These are phyloP conservation scores for Apiospora koreana DNA, from an alignment of 2,329 filamentous ascomycete species.

Conservation along the genomic window DNA sequence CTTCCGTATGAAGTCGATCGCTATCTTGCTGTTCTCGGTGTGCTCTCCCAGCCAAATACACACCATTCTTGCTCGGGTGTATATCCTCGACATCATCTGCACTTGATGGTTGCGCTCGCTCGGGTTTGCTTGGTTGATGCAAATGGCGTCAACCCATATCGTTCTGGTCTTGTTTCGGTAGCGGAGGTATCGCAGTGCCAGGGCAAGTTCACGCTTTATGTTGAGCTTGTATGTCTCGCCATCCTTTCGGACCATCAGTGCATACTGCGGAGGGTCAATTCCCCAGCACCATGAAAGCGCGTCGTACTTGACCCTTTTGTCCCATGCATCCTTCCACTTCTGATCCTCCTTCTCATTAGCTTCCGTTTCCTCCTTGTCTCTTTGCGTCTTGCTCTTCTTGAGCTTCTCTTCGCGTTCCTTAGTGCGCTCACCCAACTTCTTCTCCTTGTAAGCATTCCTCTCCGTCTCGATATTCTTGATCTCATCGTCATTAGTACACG, in stretches of 20 bases:
- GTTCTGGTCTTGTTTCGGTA: not conserved
- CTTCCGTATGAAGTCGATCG: not conserved
- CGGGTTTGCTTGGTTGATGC: not conserved
- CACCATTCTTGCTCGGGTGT: not conserved
- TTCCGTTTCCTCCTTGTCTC: not conserved
- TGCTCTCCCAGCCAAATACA: constrained; percentile 4
- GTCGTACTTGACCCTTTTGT: not conserved
- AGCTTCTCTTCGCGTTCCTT: not conserved
- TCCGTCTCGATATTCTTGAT: not conserved
- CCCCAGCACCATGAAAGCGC: not conserved
- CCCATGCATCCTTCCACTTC: not conserved
- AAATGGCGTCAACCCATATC: constrained; percentile 8
- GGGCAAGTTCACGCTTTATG: not conserved
- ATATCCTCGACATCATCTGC: not conserved
- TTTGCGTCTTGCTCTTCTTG: not conserved
- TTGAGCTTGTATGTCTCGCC: not conserved
- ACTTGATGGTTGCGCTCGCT: constrained; percentile 8
- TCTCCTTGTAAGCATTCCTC: too few species aligned
- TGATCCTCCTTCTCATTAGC: not conserved
- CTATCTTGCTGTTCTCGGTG: not conserved
- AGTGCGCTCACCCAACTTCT: too few species aligned
- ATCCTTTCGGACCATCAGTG: not conserved
- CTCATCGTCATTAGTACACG: too few species aligned
- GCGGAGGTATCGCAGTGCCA: not conserved
- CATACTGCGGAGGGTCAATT: not conserved